A percentile compares a stretch with the other conserved stretches of the same genome.
These are phyloP conservation scores for Eleusine coracana DNA, from an alignment of 176 grass and related monocot genomes.

Conservation along the genomic window DNA sequence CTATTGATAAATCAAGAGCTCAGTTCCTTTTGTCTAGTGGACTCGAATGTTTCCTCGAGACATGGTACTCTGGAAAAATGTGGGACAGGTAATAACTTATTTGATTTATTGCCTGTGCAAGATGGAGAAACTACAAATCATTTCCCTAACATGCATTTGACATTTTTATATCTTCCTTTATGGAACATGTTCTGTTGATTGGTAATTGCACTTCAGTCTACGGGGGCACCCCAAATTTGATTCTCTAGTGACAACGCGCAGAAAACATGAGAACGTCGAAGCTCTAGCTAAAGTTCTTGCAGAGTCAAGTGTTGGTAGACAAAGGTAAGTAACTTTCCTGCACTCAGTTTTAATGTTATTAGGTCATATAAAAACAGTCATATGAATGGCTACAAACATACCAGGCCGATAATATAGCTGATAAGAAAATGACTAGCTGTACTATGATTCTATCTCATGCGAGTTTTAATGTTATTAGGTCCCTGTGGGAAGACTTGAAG, in stretches of 20 bases:
- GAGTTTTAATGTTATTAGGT: conserved; percentile 47
- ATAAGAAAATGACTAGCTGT: not conserved
- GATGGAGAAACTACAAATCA: not conserved
- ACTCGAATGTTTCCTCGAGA: conserved; percentile 72
- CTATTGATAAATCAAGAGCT: conserved; percentile 82
- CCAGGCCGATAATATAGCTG: not conserved
- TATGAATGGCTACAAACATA: not conserved
- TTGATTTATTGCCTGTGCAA: conserved; percentile 9
- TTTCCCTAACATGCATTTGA: conserved; percentile 34
- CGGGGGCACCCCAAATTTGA: conserved; percentile 76
- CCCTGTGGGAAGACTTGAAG: conserved; percentile 89
- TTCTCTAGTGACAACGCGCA: conserved; percentile 53
- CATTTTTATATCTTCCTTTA: conserved; percentile 9
- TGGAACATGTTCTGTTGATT: conserved; percentile 23
- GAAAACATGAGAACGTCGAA: conserved; percentile 59
- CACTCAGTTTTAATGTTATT: no score
- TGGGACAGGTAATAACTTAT: conserved; percentile 72
- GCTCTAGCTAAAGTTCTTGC: conserved; percentile 72
- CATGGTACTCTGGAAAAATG: conserved; percentile 81
- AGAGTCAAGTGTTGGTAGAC: conserved; percentile 71
- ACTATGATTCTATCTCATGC: conserved; percentile 33
- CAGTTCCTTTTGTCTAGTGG: conserved; percentile 63
- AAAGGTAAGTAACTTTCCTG: conserved; percentile 62
- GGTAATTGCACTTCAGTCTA: conserved; percentile 52
- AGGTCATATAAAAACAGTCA: not conserved